These are phyloP conservation scores for Malus asiatica DNA, from an alignment of 306 rosid species.

Conservation along the genomic window DNA sequence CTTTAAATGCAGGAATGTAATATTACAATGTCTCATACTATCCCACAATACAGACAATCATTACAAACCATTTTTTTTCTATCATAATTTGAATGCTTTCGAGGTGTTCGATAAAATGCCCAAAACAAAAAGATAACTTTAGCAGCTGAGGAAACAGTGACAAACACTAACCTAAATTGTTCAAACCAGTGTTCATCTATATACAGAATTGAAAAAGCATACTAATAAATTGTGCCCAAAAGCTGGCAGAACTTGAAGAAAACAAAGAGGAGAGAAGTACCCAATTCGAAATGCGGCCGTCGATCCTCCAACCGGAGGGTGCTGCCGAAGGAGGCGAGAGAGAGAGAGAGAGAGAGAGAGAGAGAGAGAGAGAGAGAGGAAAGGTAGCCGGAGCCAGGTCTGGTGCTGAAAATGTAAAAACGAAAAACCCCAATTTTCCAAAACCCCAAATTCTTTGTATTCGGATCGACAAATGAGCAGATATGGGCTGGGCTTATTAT, in stretches of 20 bases:
- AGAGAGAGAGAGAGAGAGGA: background rate
- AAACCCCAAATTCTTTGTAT: too few species aligned
- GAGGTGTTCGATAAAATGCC: background rate
- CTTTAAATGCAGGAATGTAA: background rate
- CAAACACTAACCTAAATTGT: background rate
- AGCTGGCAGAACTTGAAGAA: background rate
- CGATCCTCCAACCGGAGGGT: background rate
- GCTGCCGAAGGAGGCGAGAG: background rate
- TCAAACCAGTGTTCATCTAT: background rate
- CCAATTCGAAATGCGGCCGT: background rate
- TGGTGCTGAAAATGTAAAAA: background rate
- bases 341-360: background rate
- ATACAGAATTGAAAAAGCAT: background rate
- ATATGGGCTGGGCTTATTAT: background rate
- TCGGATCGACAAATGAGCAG: too few species aligned
- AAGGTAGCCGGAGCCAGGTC: background rate
- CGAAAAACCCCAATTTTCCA: background rate
- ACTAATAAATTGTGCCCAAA: background rate
- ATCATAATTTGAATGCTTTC: too few species aligned
- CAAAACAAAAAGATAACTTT: background rate
- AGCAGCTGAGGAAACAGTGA: background rate
- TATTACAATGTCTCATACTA: background rate
- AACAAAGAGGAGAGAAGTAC: background rate
- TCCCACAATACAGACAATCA: background rate
- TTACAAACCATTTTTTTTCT: too few species aligned